phyloP scores from a whole-genome alignment of 2,329 filamentous ascomycete genomes.

The Cordyceps javanica region DNA sequence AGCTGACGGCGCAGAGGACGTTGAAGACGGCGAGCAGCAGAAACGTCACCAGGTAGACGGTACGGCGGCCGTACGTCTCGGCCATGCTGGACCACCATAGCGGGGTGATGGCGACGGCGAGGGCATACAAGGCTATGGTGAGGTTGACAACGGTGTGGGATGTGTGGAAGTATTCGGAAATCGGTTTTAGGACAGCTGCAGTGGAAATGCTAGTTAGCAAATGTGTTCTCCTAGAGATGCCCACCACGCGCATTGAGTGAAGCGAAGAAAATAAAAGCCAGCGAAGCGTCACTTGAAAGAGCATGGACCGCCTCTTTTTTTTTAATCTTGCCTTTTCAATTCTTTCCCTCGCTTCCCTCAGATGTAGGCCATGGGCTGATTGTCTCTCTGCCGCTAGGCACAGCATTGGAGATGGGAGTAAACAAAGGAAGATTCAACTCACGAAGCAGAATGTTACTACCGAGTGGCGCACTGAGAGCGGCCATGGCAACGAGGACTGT shows the following conservation, averaged over 20 bases:
- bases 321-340: background rate
- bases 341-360: background rate
- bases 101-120: constrained; percentile 76
- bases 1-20: constrained; percentile 61
- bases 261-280: background rate
- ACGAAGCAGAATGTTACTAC: background rate
- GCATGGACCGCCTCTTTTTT: background rate
- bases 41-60: constrained; percentile 75
- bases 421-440: background rate
- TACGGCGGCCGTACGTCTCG: constrained; percentile 64
- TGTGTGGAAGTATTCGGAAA: constrained; percentile 56
- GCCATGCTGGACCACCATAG: constrained; percentile 84
- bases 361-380: too few relatives aligned
- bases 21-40: constrained; percentile 65
- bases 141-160: constrained; percentile 65
- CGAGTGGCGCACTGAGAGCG: background rate
- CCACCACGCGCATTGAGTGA: background rate
- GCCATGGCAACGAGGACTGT: background rate
- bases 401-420: background rate
- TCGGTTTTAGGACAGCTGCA: constrained; percentile 60
- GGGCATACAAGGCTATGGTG: constrained; percentile 74
- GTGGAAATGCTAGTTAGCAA: background rate
- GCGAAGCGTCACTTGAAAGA: background rate
- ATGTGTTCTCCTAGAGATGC: background rate
- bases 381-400: background rate